Evolutionary conservation across 139 green algal species (phyloP), one percentile per base, ranked within the genome.

Genomic region (Klebsormidium nitens): DNA sequence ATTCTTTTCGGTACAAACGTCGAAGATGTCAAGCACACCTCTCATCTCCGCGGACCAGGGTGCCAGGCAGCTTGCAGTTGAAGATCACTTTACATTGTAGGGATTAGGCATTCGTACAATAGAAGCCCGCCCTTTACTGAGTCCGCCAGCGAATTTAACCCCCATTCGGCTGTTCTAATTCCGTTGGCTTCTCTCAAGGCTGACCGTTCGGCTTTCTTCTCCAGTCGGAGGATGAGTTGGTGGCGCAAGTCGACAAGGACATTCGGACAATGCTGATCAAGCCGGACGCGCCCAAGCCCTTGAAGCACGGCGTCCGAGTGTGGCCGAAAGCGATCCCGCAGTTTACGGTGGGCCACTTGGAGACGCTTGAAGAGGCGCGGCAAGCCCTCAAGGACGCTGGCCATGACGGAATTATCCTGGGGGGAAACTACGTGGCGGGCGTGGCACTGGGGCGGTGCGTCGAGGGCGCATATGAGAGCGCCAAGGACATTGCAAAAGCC

Each of bases 251-350:
- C 19, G 88, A 98, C 87, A 90, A 86, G 62, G 94, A 99, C 78
- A 64, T 97, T 72, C 85, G 90, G n/a, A 85, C 80, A 63, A 96
- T 97, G 89, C 84, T 97, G 66, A 28, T 99, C 29, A 94, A 91
- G 82, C 71, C 79, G 0, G 87, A 95, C 59, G 93, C 92, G 0
- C 85, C 87, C 2, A 2, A 66, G 56, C 89, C 93, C 1, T 84
- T 83, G 8, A 79, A 85, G 49, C 82, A 97, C 26, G 94, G 90
- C 34, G 77, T 97, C 38, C 83, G 89, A n/a, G 82, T 94, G 38
- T 99, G 94, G 94, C 89, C 84, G 5, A 85, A 84, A 19, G 94
- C 94, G 72, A 98, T 98, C 79, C 94, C 94, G 0, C 94, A 99
- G 77, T 99, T 99, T 84, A 96, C 96, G 72, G 49, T 98, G 6